Base-by-base conservation (phyloP, 768 basidiomycete genomes). In the Boletus sp. region DNA sequence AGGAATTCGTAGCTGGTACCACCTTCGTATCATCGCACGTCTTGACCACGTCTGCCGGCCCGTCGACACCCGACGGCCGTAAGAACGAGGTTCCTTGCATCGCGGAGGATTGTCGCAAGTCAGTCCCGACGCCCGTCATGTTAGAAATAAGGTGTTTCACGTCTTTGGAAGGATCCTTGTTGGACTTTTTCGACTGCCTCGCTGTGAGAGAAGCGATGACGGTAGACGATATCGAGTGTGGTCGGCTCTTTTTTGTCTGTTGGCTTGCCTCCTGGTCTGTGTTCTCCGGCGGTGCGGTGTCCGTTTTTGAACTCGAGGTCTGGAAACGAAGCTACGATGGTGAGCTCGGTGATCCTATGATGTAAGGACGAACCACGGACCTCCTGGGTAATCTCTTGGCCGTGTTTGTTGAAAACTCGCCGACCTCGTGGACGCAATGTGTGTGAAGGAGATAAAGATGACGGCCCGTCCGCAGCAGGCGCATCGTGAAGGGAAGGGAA, bases 371-470 rank as follows among this genome's bases (percentile, higher is more conserved):
- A 58, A 57, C 48, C 60, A 51, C 63, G 52, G 58, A 65, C 69
- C 60, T 61, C 38, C 41, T 56, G 62, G 51, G 56, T 64, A 19
- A 78, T 69, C 64, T 83, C 81, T 52, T 75, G 62, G 23, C 83
- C 83, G 43, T 72, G 70, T 53, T 79, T 79, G 57, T 70, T 67
- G 58, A 84, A 85, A 11, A 69, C 72, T 49, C 84, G 77, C 47
- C 83, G 75, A 37, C 84, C 84, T 63, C 73, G 74, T 50, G 72
- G 70, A 47, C 51, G 70, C 42, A 64, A 51, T 54, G 60, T 21
- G 56, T 56, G 49, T 57, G 62, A 50, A 51, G 54, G 54, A 50
- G 61, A 60, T 60, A 58, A 35, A 51, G 61, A 55, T 46, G 69
- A 60, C 50, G 55, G 54, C 23, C 53, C 55, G 32, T 64, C 55